Base-by-base conservation (phyloP, 2,329 filamentous ascomycete species). In the Aspergillus sp. region DNA sequence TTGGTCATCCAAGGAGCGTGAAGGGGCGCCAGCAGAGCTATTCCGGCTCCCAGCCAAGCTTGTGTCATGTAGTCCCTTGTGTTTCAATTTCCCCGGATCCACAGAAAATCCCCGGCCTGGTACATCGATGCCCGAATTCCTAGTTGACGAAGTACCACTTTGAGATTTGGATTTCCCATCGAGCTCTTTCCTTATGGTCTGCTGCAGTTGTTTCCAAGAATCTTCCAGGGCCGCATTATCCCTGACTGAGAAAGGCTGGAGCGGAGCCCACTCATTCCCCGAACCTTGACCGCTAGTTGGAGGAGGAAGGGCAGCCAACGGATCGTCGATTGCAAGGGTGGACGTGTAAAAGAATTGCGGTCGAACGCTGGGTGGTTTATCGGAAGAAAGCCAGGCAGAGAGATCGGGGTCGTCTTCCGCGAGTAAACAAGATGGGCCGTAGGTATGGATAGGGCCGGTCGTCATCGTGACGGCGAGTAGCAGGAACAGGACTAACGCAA, bases 291-390 rank as follows among this genome's bases (percentile, higher is more conserved):
- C 74, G 21, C 77, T 88, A 78, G 73, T 81, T 64, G 73, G 83
- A 68, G 71, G 84, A 73, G 74, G 86, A 71, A 77, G 83, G 75
- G 89, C 85, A 8, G 90, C 91, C n/a, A 96, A 83, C 23, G 91
- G 91, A 70, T 96, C 92, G 70, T 96, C 92, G 71, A 96, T 92
- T 30, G 92, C 89, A 53, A 94, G 84, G 11, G 87, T 81, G 10
- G 92, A 95, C 13, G 87, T 85, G 75, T 96, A 96, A 77, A 96
- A 96, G 79, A 92, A 96, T 64, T 92, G 90, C 21, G 89, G 83
- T 32, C 83, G 81, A 57, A 90, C 75, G 25, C 66, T 71, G 0
- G 85, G 82, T 15, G 90, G 89, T 23, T 84, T 81, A 56, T 78
- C 80, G 57, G 67, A 71, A 17, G 68, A 65, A 48, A 71, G 68